phyloP scores from a whole-genome alignment of 179 eudicot species.

The Heliamphora pulchella region DNA sequence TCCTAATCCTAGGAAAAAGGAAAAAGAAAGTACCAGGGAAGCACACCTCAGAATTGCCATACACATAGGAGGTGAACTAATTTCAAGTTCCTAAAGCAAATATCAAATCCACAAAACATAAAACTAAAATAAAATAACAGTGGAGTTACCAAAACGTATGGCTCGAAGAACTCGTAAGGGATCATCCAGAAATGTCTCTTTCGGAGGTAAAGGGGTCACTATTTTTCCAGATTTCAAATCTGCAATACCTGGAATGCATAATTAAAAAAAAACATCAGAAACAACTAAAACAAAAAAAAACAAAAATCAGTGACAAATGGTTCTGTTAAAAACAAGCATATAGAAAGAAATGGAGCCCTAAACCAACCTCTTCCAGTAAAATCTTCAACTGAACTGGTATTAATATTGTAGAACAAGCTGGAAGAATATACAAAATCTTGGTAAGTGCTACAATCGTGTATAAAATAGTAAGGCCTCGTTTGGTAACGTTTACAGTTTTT shows the following conservation, averaged over 20 bases:
- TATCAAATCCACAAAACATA: not conserved
- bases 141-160: constrained; percentile 65
- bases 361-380: constrained; percentile 70
- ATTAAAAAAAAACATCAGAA: constrained; percentile 16
- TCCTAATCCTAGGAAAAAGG: not conserved
- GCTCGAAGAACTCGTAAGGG: constrained; percentile 96
- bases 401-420: constrained; percentile 92
- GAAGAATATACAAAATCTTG: not conserved
- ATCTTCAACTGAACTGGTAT: constrained; percentile 77
- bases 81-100: constrained; percentile 7
- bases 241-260: constrained; percentile 44
- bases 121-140: not conserved
- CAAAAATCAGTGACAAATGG: not conserved
- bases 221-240: constrained; percentile 80
- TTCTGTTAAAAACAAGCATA: not conserved
- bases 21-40: not conserved
- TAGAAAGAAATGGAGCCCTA: constrained; percentile 4
- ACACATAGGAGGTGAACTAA: not conserved
- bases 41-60: not conserved
- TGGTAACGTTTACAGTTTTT: no score
- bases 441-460: not conserved
- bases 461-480: no score
- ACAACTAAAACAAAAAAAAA: not conserved
- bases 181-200: constrained; percentile 90
- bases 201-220: constrained; percentile 91